Evolutionary conservation across 2,329 filamentous ascomycete species (phyloP), one percentile per base, ranked within the genome.

Genomic region (Periconia macrospinosa): DNA sequence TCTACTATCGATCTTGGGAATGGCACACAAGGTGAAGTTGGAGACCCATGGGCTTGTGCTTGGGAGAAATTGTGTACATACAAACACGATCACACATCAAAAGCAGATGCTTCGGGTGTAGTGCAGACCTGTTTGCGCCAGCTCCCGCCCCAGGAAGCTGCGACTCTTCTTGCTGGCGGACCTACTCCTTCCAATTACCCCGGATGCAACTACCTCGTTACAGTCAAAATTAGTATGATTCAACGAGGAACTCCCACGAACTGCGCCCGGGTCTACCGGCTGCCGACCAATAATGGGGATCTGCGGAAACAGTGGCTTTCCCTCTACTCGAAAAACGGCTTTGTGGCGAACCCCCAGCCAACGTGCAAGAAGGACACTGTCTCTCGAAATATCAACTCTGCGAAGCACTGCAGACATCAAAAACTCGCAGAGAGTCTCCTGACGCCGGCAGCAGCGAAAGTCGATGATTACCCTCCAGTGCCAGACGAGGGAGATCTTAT

Each of bases 251-350:
- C 88, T 1, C 89, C 87, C 3, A 79, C 76, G 0, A 77, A 85
- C 2, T 90, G 88, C 70, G 91, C 93, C 3, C 85, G 94, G 35
- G 86, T 97, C 59, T 99, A 97, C 74, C 87, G 90, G 14, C 84
- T 97, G 15, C 90, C 93, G n/a, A 73, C 78, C 2, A 73, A 61
- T 27, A 67, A 80, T 47, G 54, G 71, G 2, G 75, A 82, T 33
- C 80, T 92, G 1, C 84, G 88, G 15, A 75, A 79, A 7, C 81
- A 87, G 69, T 97, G 93, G 93, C 83, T 95, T 3, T 77, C 83
- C 6, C 79, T 86, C 0, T 67, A 81, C 40, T 77, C 76, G n/a
- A 45, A 27, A 40, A 41, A 54, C n/a, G 51, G 54, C 8, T 9
- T 46, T 15, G 37, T 45, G 20, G 41, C 40, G 10, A 48, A 41